A percentile compares a stretch with the other conserved stretches of the same genome.
Conservation (phyloP, 257 asterid genomes). For the Nicotiana benthamiana region DNA sequence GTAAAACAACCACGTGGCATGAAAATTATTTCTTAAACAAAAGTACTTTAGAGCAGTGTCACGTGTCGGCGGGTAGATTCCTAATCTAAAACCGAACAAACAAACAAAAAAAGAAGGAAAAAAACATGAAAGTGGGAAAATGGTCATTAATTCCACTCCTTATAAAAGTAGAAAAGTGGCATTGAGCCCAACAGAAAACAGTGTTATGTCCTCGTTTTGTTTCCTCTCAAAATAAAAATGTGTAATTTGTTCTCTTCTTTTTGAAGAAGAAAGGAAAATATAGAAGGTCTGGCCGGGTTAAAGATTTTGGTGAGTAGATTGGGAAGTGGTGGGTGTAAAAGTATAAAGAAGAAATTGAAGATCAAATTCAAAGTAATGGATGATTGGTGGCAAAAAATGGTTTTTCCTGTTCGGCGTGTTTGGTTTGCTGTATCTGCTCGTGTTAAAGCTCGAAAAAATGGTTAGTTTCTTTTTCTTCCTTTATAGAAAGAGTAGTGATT, state of each 20-base stretch:
- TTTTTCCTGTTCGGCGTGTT: conserved; percentile 66
- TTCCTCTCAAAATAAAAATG: neutral
- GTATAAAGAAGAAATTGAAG: conserved; percentile 48
- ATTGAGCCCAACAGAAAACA: neutral
- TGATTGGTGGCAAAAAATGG: conserved; percentile 76
- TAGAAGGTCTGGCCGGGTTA: conserved; percentile 63
- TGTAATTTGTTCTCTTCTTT: neutral
- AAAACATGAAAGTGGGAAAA: conserved; percentile 20
- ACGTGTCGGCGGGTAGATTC: conserved; percentile 55
- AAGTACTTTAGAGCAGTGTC: conserved; percentile 8
- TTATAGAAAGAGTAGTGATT: neutral
- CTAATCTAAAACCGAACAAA: neutral
- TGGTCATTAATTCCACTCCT: conserved; percentile 15
- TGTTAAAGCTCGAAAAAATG: conserved; percentile 54
- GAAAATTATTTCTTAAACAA: neutral
- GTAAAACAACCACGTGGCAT: conserved; percentile 39
- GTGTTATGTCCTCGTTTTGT: neutral
- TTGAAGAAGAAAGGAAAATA: neutral
- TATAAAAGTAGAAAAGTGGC: neutral
- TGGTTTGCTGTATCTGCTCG: conserved; percentile 63
- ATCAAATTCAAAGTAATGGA: conserved; percentile 33
- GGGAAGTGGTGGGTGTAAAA: conserved; percentile 28
- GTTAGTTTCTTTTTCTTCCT: conserved; percentile 20
- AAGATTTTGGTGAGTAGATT: conserved; percentile 43
- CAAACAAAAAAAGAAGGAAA: neutral